Evolutionary conservation across 2,329 filamentous ascomycete genomes (phyloP), one percentile per base, ranked within the genome.

Genomic region (Xylaria digitata): DNA sequence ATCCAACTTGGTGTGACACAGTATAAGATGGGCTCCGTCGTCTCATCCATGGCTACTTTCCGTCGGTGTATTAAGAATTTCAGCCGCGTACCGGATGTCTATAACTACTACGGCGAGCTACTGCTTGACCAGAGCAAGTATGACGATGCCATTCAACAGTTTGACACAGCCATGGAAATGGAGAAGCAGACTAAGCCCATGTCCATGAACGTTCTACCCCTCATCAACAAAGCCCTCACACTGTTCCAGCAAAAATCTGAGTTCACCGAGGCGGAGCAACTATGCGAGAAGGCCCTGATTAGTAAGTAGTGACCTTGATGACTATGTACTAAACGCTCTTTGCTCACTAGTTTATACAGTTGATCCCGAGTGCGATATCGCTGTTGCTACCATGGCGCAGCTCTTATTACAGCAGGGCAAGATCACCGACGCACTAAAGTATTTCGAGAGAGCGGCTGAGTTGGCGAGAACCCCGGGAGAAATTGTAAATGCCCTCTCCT

Each of bases 41-140:
- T 96, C 7, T 97, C 94, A 8, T 97, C 94, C 53, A 98, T 98
- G 94, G 95, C 96, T 42, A 99, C 96, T 6, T 98, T 99, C 90
- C 89, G 95, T 74, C 88, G 94, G 70, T 97, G 94, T 81, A 94
- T 97, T 80, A 99, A 98, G 90, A 97, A 97, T 83, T 99, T 99
- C 78, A 92, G 94, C 77, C 92, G 95, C 78, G 93, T 97, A 11
- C 94, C 95, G 6, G 96, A 99, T 78, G 96, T 98, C 46, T 99
- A 98, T 87, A 99, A 99, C 87, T 99, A 99, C 87, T 98, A 97
- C 77, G 96, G 96, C 76, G 96, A 99, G 84, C 87, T 99, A 63
- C 87, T 99, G 65, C 89, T 99, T 61, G 96, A 99, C 84, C 96
- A 98, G 84, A 91, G 93, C 81, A 97, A 97, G 81, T 98, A 91